phyloP scores from a whole-genome alignment of 164 flowering plant genomes.

The Magnolia kwangsiensis region DNA sequence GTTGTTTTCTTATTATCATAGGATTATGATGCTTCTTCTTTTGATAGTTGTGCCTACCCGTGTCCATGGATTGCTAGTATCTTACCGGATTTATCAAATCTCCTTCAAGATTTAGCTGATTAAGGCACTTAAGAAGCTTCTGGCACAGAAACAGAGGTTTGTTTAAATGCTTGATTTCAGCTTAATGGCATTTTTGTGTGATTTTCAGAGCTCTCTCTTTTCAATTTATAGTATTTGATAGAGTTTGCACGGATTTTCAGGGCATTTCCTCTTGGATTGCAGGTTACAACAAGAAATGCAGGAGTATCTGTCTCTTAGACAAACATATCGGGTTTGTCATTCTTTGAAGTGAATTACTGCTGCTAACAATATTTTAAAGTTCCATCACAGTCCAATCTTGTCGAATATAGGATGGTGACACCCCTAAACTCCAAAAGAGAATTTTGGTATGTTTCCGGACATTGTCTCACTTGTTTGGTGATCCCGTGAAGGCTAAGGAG shows the following conservation, averaged over 20 bases:
- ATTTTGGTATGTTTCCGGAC: conserved; percentile 53
- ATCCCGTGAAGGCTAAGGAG: conserved; percentile 82
- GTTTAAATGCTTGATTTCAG: conserved; percentile 22
- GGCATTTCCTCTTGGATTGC: conserved; percentile 45
- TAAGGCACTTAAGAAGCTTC: conserved; percentile 85
- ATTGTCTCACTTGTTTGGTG: conserved; percentile 83
- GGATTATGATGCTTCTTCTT: too few relatives aligned
- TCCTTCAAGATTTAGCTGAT: too few relatives aligned
- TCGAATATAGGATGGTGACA: conserved; percentile 68
- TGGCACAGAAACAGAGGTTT: conserved; percentile 94
- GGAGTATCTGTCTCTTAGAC: conserved; percentile 77
- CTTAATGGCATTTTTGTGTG: conserved; percentile 15
- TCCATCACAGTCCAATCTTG: conserved; percentile 6
- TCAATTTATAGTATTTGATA: conserved; percentile 28
- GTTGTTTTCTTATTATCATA: too few relatives aligned
- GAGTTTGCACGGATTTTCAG: conserved; percentile 36
- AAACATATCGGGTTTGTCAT: conserved; percentile 63
- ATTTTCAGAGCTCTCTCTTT: conserved; percentile 11
- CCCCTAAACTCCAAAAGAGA: conserved; percentile 70
- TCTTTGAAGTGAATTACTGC: conserved; percentile 10
- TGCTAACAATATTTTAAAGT: not conserved
- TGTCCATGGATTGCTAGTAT: too few relatives aligned
- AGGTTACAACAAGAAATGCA: conserved; percentile 98
- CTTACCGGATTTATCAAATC: too few relatives aligned
- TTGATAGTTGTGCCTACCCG: too few relatives aligned